These are phyloP conservation scores for Aspergillus unguis DNA, from an alignment of 2,329 filamentous ascomycete genomes.

Conservation along the genomic window DNA sequence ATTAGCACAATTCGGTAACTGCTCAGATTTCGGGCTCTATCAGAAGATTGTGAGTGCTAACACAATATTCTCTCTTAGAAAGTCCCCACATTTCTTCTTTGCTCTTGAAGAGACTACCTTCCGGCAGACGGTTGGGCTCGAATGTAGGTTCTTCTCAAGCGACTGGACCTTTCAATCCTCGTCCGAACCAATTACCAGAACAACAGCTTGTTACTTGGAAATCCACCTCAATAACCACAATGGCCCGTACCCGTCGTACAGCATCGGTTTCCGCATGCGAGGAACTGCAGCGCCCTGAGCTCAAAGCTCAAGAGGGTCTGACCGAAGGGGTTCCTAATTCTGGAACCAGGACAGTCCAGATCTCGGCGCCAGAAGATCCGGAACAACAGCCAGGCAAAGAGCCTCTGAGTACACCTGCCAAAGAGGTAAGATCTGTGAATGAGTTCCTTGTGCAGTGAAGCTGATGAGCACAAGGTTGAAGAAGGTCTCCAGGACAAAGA, in stretches of 20 bases:
- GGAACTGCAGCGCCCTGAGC: neutral
- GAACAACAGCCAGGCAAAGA: neutral
- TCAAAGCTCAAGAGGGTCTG: neutral
- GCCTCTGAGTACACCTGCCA: neutral
- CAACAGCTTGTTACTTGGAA: neutral
- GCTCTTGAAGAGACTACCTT: neutral
- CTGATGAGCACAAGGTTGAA: neutral
- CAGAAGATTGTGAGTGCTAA: neutral
- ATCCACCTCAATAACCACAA: neutral
- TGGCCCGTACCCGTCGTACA: neutral
- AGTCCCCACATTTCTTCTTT: neutral
- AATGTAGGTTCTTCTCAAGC: neutral
- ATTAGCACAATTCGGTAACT: neutral
- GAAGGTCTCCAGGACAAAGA: neutral
- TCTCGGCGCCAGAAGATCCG: neutral
- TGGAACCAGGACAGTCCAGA: neutral
- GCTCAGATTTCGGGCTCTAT: no score
- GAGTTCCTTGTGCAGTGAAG: neutral
- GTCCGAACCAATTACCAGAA: neutral
- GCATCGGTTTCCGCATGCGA: neutral
- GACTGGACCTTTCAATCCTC: neutral
- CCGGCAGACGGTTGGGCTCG: neutral
- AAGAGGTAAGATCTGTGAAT: neutral
- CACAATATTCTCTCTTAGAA: neutral
- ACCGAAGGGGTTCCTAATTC: neutral